A percentile compares a stretch with the other conserved stretches of the same genome.
phyloP scores from a whole-genome alignment of 768 basidiomycete genomes.

The Suillus clintonianus region DNA sequence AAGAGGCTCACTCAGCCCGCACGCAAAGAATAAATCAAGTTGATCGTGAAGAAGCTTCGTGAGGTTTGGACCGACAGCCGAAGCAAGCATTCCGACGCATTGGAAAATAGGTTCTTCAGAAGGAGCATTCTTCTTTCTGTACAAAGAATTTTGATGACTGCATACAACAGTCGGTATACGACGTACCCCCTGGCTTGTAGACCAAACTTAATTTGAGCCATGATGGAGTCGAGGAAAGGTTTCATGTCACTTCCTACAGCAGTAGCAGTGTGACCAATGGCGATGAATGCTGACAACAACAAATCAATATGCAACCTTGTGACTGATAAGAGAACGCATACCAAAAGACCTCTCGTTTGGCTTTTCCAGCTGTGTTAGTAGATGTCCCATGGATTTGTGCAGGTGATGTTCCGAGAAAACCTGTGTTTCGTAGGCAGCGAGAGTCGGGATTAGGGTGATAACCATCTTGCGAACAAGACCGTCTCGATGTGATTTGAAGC shows the following conservation, averaged over 20 bases:
- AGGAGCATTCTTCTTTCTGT: conserved; percentile 84
- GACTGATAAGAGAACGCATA: conserved; percentile 34
- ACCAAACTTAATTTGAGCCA: conserved; percentile 87
- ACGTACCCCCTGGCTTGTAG: conserved; percentile 82
- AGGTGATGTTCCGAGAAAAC: conserved; percentile 90
- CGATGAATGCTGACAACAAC: conserved; percentile 74
- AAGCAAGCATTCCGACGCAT: conserved; percentile 95
- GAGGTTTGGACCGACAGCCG: conserved; percentile 92
- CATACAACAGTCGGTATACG: not conserved
- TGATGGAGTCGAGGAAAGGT: conserved; percentile 89
- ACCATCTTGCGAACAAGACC: conserved; percentile 89
- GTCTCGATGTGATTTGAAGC: conserved; percentile 87
- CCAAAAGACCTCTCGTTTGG: conserved; percentile 87
- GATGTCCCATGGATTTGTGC: conserved; percentile 91
- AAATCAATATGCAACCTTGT: conserved; percentile 12
- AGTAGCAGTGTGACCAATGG: conserved; percentile 92
- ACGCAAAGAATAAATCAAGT: conserved; percentile 94
- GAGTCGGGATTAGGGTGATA: conserved; percentile 91
- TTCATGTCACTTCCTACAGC: conserved; percentile 95
- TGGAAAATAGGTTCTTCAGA: conserved; percentile 96
- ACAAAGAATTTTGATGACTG: conserved; percentile 5
- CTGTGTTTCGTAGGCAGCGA: conserved; percentile 92
- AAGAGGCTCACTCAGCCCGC: conserved; percentile 88
- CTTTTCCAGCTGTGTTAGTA: conserved; percentile 86
- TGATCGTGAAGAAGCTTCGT: conserved; percentile 96